Percentiles rank a stretch among this genome's conserved stretches.
Conservation (phyloP, 768 basidiomycete genomes). For the Strobilomyces dryophilus region DNA sequence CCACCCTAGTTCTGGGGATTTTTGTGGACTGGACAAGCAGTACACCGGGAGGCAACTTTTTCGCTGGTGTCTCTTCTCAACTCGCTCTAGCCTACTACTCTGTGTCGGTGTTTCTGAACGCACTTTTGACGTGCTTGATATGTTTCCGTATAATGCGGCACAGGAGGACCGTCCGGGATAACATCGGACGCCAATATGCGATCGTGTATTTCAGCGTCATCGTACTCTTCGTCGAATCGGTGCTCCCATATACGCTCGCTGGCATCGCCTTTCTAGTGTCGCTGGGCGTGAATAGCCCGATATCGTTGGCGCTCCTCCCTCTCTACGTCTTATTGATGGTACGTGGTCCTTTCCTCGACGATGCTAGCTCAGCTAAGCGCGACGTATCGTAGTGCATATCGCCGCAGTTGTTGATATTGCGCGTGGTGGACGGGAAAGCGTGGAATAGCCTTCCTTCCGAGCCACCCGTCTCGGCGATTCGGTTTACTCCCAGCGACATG, state of each 20-base stretch:
- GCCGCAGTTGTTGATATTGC: not conserved
- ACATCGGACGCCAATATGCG: constrained; percentile 17
- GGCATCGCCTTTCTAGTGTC: constrained; percentile 23
- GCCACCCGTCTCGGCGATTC: not conserved
- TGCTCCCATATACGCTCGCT: constrained; percentile 22
- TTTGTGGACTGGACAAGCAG: constrained; percentile 8
- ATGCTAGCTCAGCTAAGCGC: not conserved
- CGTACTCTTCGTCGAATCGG: constrained; percentile 19
- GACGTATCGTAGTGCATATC: constrained; percentile 21
- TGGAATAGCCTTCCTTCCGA: not conserved
- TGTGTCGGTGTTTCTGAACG: constrained; percentile 14
- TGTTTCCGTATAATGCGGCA: constrained; percentile 16
- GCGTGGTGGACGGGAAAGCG: not conserved
- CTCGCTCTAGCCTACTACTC: constrained; percentile 19
- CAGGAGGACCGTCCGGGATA: not conserved
- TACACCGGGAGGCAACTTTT: constrained; percentile 17
- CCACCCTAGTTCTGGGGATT: constrained; percentile 16
- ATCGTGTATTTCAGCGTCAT: constrained; percentile 12
- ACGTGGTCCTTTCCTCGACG: not conserved
- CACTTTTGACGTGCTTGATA: constrained; percentile 19
- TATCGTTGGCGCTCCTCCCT: constrained; percentile 6
- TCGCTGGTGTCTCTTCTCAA: constrained; percentile 4
- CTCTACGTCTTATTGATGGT: constrained; percentile 23
- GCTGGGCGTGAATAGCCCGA: constrained; percentile 12
- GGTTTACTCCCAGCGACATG: not conserved